phyloP scores from a whole-genome alignment of 1,284 basidiomycete species.

The Tetrapyrgos nigripes region DNA sequence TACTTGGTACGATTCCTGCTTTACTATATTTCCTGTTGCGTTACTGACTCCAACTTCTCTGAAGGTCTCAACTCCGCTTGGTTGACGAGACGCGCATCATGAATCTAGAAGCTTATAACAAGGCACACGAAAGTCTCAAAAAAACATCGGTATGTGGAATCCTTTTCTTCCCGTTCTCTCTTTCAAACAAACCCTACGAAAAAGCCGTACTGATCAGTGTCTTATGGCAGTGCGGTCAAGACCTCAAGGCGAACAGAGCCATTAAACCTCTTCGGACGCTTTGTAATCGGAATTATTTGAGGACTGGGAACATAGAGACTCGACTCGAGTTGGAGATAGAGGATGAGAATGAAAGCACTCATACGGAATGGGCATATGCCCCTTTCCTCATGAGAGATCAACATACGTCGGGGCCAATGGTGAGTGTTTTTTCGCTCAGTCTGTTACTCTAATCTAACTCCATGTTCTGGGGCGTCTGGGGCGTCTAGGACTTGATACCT shows the following conservation, averaged over 20 bases:
- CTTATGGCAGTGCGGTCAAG: slow-evolving; percentile 13
- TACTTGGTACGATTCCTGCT: slow-evolving; percentile 31
- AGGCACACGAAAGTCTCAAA: slow-evolving; percentile 29
- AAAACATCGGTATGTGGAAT: slow-evolving; percentile 25
- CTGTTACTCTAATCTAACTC: background rate
- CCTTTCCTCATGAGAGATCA: slow-evolving; percentile 29
- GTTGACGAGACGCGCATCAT: slow-evolving; percentile 35
- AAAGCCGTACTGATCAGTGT: slow-evolving; percentile 12
- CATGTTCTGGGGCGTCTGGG: background rate
- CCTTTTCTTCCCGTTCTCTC: background rate
- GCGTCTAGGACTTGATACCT: slow-evolving; percentile 32
- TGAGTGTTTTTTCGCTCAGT: slow-evolving; percentile 5
- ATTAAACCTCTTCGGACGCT: background rate
- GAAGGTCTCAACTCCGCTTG: slow-evolving; percentile 38
- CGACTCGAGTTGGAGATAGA: slow-evolving; percentile 24
- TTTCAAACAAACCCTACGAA: no score
- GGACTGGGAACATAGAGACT: slow-evolving; percentile 33
- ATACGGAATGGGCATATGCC: slow-evolving; percentile 33
- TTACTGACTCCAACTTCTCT: background rate
- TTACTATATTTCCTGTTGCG: background rate
- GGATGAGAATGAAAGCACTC: slow-evolving; percentile 9
- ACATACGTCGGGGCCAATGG: slow-evolving; percentile 31
- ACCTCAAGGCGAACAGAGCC: background rate
- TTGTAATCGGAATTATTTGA: slow-evolving; percentile 25
- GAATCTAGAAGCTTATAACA: slow-evolving; percentile 34